Conservation (phyloP, 768 basidiomycete genomes). For the Rhizopogon vulgaris region DNA sequence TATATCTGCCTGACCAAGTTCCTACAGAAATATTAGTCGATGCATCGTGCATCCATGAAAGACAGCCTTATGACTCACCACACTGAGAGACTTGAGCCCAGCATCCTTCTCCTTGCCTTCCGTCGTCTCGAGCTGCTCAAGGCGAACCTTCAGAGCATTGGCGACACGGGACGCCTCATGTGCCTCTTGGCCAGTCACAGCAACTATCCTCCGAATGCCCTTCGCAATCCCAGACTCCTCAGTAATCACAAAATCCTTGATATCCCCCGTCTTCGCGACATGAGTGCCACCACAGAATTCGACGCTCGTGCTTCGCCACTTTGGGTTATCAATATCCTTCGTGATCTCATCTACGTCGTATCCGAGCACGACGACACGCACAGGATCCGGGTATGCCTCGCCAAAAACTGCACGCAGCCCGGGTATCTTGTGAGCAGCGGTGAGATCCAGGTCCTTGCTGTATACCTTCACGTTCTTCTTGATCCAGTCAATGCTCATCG, state of each 20-base stretch:
- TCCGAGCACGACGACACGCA: conserved; percentile 89
- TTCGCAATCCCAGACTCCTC: conserved; percentile 98
- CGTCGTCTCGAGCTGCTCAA: conserved; percentile 56
- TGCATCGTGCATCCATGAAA: not conserved
- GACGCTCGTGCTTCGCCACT: conserved; percentile 87
- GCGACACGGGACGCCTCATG: conserved; percentile 71
- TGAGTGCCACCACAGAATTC: conserved; percentile 99
- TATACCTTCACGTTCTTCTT: conserved; percentile 82
- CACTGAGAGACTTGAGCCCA: conserved; percentile 74
- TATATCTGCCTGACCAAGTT: conserved; percentile 84
- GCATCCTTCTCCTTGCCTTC: conserved; percentile 79
- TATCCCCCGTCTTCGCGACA: conserved; percentile 93
- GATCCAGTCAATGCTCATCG: conserved; percentile 85
- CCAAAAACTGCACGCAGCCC: conserved; percentile 96
- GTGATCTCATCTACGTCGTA: conserved; percentile 82
- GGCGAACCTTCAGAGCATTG: conserved; percentile 50
- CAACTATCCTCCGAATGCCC: conserved; percentile 91
- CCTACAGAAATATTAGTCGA: conserved; percentile 39
- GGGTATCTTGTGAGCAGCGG: conserved; percentile 79
- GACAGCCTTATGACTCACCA: conserved; percentile 42
- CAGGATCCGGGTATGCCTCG: conserved; percentile 96
- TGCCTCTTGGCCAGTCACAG: conserved; percentile 93
- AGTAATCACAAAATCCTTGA: conserved; percentile 91
- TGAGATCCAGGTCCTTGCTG: conserved; percentile 78
- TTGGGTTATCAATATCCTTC: conserved; percentile 79